A percentile compares a stretch with the other conserved stretches of the same genome.
These are phyloP conservation scores for Paracoccidioides brasiliensis DNA, from an alignment of 2,329 filamentous ascomycete species.

Conservation along the genomic window DNA sequence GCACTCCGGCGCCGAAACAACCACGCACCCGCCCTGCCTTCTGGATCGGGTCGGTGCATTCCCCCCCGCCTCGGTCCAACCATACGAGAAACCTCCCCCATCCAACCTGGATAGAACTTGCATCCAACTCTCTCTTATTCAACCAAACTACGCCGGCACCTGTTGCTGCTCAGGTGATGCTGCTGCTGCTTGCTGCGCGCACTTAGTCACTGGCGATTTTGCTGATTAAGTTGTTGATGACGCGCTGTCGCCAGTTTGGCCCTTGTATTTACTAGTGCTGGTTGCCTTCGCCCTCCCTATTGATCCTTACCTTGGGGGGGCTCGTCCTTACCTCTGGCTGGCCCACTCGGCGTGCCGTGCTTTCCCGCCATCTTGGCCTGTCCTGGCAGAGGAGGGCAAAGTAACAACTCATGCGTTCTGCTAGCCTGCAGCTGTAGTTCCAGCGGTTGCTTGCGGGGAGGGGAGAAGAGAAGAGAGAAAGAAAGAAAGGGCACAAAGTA, in stretches of 20 bases:
- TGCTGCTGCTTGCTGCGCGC: neutral
- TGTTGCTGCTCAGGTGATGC: neutral
- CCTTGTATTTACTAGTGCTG: conserved; percentile 1
- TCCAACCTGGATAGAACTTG: too few relatives aligned
- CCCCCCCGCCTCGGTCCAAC: too few relatives aligned
- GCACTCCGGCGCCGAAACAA: too few relatives aligned
- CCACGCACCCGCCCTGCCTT: too few relatives aligned
- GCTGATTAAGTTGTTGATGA: neutral
- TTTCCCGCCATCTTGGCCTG: neutral
- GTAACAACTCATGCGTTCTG: too few relatives aligned
- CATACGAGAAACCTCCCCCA: too few relatives aligned
- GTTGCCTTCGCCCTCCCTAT: neutral
- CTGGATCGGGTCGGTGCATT: too few relatives aligned
- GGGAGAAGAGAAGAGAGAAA: neutral
- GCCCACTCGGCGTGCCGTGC: neutral
- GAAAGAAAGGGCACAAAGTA: neutral
- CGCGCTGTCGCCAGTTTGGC: neutral
- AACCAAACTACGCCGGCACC: too few relatives aligned
- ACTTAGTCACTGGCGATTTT: too few relatives aligned
- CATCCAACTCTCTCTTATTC: too few relatives aligned
- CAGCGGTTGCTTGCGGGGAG: neutral
- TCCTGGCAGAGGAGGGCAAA: too few relatives aligned
- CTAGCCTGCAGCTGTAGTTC: too few relatives aligned
- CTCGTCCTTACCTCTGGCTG: neutral
- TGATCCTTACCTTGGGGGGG: neutral